Conservation (phyloP, 2,329 filamentous ascomycete genomes). For the Neopestalotiopsis sp. region DNA sequence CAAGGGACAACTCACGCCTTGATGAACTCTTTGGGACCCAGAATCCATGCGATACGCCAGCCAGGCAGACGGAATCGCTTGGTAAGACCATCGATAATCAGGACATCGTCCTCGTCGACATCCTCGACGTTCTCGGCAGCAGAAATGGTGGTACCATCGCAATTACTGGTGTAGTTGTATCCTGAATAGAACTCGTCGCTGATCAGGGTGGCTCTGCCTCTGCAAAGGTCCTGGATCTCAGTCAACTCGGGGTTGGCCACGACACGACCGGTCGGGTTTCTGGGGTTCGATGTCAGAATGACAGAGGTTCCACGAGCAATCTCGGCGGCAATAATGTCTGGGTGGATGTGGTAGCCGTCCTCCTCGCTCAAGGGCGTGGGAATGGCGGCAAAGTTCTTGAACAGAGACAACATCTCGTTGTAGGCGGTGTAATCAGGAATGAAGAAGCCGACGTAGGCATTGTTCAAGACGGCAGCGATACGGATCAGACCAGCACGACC, state of each 20-base stretch:
- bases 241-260: slow-evolving; percentile 84
- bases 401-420: slow-evolving; percentile 95
- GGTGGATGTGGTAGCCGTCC: slow-evolving; percentile 92
- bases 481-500: slow-evolving; percentile 91
- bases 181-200: slow-evolving; percentile 97
- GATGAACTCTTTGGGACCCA: slow-evolving; percentile 96
- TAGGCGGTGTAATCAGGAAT: slow-evolving; percentile 96
- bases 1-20: slow-evolving; percentile 63
- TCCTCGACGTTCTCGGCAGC: slow-evolving; percentile 90
- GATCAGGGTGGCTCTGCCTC: slow-evolving; percentile 87
- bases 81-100: slow-evolving; percentile 94
- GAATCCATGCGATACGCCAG: slow-evolving; percentile 95
- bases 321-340: slow-evolving; percentile 90
- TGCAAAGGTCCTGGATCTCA: slow-evolving; percentile 91
- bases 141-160: slow-evolving; percentile 87
- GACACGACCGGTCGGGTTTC: slow-evolving; percentile 91
- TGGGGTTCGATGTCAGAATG: slow-evolving; percentile 92
- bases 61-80: slow-evolving; percentile 96
- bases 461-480: slow-evolving; percentile 92
- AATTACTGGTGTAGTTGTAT: slow-evolving; percentile 94
- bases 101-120: slow-evolving; percentile 86
- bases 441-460: slow-evolving; percentile 92
- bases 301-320: slow-evolving; percentile 86
- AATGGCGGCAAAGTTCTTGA: slow-evolving; percentile 91
- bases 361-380: slow-evolving; percentile 83